A percentile compares a stretch with the other conserved stretches of the same genome.
phyloP scores from a whole-genome alignment of 2,329 filamentous ascomycete species.

The Cladosporium sp. region DNA sequence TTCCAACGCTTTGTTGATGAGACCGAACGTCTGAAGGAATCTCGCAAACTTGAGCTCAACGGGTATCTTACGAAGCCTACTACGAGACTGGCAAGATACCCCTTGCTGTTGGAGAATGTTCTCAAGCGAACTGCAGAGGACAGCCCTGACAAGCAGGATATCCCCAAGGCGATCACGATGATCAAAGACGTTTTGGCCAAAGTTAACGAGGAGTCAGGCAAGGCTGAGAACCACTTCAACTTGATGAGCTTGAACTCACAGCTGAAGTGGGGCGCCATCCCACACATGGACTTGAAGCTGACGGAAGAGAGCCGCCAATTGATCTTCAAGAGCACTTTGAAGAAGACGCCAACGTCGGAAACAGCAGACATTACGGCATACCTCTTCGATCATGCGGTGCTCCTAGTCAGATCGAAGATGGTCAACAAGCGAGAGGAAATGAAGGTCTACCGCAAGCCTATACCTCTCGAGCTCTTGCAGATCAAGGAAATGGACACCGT shows the following conservation, averaged over 20 bases:
- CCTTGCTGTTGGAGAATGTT: conserved; percentile 86
- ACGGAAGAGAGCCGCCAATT: conserved; percentile 92
- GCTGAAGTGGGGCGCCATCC: conserved; percentile 84
- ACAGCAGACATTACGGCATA: conserved; percentile 86
- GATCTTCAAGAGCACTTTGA: conserved; percentile 90
- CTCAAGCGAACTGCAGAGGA: conserved; percentile 88
- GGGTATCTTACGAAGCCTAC: conserved; percentile 98
- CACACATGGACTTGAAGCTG: conserved; percentile 89
- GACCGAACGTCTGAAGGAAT: conserved; percentile 93
- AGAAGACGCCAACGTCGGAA: conserved; percentile 85
- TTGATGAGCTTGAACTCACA: conserved; percentile 88
- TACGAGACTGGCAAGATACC: conserved; percentile 90
- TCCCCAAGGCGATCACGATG: conserved; percentile 82
- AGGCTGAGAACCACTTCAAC: conserved; percentile 97
- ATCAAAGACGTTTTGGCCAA: conserved; percentile 85
- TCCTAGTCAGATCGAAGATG: conserved; percentile 87
- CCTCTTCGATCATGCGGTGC: conserved; percentile 92
- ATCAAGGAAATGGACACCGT: conserved; percentile 98
- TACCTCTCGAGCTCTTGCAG: conserved; percentile 87
- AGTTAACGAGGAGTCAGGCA: conserved; percentile 93
- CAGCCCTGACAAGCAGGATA: conserved; percentile 86
- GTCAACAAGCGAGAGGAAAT: conserved; percentile 93
- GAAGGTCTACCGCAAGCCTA: conserved; percentile 92
- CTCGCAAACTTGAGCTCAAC: conserved; percentile 92
- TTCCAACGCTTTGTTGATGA: conserved; percentile 95